Evolutionary conservation across 345 rosid genomes (phyloP).

Genomic region (Hibiscus mutabilis): DNA sequence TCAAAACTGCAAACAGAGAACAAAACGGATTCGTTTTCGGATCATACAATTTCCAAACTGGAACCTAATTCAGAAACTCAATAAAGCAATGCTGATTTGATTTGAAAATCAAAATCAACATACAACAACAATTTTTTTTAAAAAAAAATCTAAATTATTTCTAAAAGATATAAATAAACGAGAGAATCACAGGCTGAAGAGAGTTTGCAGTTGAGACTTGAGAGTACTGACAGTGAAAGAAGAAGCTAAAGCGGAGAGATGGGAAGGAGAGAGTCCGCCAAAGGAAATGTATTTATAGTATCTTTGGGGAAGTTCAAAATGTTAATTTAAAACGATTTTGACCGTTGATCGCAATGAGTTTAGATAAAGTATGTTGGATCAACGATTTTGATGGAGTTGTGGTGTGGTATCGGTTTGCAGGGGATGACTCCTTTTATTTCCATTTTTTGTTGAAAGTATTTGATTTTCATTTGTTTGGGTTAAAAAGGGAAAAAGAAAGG

Average conservation of each 20-base stretch:
- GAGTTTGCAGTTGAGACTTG: background rate
- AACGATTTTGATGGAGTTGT: background rate
- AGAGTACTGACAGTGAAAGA: background rate
- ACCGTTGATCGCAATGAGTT: background rate
- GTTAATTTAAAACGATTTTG: background rate
- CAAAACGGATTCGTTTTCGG: background rate
- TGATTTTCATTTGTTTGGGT: background rate
- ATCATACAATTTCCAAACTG: background rate
- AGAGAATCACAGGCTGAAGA: background rate
- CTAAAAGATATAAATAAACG: background rate
- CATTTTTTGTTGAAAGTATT: too few relatives aligned
- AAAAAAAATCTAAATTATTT: background rate
- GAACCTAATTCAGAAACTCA: background rate
- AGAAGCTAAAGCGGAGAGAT: background rate
- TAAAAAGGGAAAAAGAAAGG: too few relatives aligned
- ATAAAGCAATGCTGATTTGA: background rate
- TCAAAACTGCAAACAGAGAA: background rate
- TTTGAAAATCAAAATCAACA: too few relatives aligned
- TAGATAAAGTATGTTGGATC: background rate
- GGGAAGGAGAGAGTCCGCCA: background rate
- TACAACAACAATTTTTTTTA: background rate
- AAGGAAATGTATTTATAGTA: conserved; percentile 14
- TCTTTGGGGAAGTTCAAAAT: background rate
- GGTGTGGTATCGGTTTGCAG: background rate
- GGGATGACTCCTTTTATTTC: background rate